These are phyloP conservation scores for Durusdinium trenchii DNA, from an alignment of 73 alveolate genomes.

Conservation along the genomic window DNA sequence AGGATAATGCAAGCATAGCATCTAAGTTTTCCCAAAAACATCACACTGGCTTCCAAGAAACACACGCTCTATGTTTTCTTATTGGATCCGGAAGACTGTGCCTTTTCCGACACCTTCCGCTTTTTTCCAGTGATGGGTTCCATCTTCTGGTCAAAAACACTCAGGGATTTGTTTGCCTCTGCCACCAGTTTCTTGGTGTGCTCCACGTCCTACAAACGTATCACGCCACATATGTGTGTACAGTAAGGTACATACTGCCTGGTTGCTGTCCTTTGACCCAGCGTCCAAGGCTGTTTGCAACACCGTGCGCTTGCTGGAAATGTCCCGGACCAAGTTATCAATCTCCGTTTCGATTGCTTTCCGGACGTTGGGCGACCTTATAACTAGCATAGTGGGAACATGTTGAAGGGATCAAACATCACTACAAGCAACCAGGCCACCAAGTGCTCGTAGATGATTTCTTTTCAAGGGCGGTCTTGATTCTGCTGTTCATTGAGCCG, in stretches of 20 bases:
- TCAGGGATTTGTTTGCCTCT: background rate
- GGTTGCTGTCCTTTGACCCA: background rate
- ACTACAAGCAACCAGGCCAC: background rate
- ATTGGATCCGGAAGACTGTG: no score
- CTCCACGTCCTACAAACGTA: background rate
- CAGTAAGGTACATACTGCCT: background rate
- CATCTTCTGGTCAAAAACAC: background rate
- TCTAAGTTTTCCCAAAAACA: no score
- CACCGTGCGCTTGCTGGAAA: background rate
- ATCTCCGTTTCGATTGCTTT: background rate
- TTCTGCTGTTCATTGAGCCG: background rate
- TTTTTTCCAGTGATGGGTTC: constrained; percentile 43
- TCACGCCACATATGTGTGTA: no score
- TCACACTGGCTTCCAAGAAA: no score
- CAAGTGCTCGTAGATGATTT: background rate
- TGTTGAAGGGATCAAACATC: no score
- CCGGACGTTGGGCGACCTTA: constrained; percentile 10
- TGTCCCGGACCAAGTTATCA: background rate
- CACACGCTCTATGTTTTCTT: no score
- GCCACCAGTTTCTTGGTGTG: background rate
- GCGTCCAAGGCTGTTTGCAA: constrained; percentile 32
- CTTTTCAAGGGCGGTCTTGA: background rate
- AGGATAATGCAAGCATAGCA: no score
- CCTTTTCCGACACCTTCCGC: background rate
- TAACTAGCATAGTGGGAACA: no score